Conservation (phyloP, 176 grass and related monocot genomes). For the bread wheat (Triticum aestivum) region DNA sequence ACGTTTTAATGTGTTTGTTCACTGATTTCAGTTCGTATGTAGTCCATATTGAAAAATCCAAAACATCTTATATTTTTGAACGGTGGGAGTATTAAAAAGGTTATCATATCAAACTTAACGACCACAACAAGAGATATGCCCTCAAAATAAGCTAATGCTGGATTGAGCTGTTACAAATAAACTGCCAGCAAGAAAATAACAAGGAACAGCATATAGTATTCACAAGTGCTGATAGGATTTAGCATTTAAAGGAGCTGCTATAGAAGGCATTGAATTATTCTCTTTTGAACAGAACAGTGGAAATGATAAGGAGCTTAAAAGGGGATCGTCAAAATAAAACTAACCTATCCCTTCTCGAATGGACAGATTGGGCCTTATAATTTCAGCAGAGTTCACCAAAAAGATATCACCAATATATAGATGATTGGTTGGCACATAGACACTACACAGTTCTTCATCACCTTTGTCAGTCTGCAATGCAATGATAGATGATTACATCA, state of each 20-base stretch:
- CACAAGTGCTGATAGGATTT: neutral
- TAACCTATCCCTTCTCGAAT: constrained; percentile 96
- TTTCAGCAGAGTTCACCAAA: constrained; percentile 84
- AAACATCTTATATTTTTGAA: too few species aligned
- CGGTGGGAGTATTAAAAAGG: neutral
- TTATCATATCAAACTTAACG: neutral
- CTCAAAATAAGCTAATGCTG: neutral
- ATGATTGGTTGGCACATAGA: constrained; percentile 98
- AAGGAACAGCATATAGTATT: neutral
- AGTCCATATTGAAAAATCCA: too few species aligned
- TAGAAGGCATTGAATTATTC: neutral
- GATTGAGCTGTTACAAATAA: neutral
- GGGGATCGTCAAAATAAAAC: constrained; percentile 10
- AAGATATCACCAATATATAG: constrained; percentile 96
- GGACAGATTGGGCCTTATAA: constrained; percentile 95
- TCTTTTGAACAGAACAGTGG: constrained; percentile 3
- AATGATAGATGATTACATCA: constrained; percentile 28
- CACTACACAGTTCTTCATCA: constrained; percentile 95
- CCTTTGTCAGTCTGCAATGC: constrained; percentile 86
- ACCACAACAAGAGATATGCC: neutral
- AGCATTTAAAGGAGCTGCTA: neutral
- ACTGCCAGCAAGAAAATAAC: neutral
- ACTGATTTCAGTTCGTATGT: too few species aligned
- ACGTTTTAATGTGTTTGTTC: too few species aligned
- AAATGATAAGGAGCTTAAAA: neutral